Conservation (phyloP, 1,139 yeast genomes). For the Geotrichum klebahnii region DNA sequence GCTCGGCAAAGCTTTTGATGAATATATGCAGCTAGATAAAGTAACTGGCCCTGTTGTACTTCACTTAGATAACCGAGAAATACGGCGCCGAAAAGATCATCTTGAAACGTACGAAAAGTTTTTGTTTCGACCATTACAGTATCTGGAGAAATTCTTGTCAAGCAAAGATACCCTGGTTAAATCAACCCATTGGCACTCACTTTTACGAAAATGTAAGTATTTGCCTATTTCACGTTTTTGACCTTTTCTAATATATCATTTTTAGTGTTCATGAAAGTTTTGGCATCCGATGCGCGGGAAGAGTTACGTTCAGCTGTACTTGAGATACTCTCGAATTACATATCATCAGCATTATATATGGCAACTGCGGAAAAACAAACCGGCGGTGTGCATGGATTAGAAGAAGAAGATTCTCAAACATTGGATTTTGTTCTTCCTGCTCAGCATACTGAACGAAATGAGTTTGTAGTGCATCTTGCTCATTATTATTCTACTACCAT, state of each 20-base stretch:
- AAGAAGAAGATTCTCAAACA: conserved; percentile 15
- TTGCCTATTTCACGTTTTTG: no score
- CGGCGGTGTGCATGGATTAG: not conserved
- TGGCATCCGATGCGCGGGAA: not conserved
- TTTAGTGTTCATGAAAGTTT: conserved; percentile 9
- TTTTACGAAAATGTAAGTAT: conserved; percentile 16
- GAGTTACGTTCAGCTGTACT: conserved; percentile 2
- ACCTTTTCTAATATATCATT: no score
- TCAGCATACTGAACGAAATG: not conserved
- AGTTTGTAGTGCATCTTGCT: conserved; percentile 5
- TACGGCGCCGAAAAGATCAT: conserved; percentile 9
- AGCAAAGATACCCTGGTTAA: conserved; percentile 6
- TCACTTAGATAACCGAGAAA: conserved; percentile 2
- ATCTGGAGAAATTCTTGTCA: not conserved
- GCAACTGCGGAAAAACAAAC: conserved; percentile 3
- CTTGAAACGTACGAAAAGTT: conserved; percentile 13
- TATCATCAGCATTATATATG: conserved; percentile 10
- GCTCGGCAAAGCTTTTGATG: conserved; percentile 17
- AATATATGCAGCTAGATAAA: conserved; percentile 13
- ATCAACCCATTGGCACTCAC: conserved; percentile 15
- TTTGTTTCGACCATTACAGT: conserved; percentile 5
- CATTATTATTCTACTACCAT: conserved; percentile 2
- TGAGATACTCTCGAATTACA: conserved; percentile 1
- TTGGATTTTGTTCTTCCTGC: conserved; percentile 13
- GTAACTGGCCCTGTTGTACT: not conserved